Evolutionary conservation across 768 basidiomycete genomes (phyloP), one percentile per base, ranked within the genome.

Genomic region (Rhizopogon vulgaris): DNA sequence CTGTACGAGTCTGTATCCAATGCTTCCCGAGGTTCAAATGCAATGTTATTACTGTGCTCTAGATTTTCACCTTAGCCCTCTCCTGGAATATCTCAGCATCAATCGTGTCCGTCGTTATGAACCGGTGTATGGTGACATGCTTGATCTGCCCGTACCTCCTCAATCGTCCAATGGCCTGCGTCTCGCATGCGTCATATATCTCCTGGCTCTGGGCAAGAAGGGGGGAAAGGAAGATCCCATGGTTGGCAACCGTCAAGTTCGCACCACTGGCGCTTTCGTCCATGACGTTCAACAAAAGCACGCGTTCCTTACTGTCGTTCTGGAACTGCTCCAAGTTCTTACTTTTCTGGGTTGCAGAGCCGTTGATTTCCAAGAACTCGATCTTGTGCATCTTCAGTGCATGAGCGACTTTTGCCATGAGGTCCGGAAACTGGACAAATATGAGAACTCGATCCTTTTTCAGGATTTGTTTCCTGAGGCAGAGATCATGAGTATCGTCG

Each of bases 401-500:
- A 55, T 92, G 87, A 7, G 83, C 83, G 28, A 96, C 89, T 67
- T 95, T 96, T 63, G 83, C 83, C 80, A 89, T 91, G 53, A 97
- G 77, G 69, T 96, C 94, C 5, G 82, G 85, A 77, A 94, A 97
- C 63, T 97, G 94, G n/a, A 95, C 89, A 70, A 97, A 97, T 55
- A 97, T 80, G 40, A 97, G 79, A 15, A 94, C 80, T 7, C 90
- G 84, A 60, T 96, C 91, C 18, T 84, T 73, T 57, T 82, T 80
- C 9, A 86, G 82, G 42, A 93, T 78, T 38, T 73, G 70, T 52
- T 80, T 79, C 63, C 87, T 91, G 61, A 22, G 47, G n/a, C 47
- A 45, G 18, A 46, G 38, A 32, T 28, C 30, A 37, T 52, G 2
- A 51, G 32, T 38, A 22, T 43, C 40, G n/a, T 12, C 8, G n/a